A percentile compares a stretch with the other conserved stretches of the same genome.
These are phyloP conservation scores for Nakazawaea ishiwadae DNA, from an alignment of 805 yeast genomes.

Conservation along the genomic window DNA sequence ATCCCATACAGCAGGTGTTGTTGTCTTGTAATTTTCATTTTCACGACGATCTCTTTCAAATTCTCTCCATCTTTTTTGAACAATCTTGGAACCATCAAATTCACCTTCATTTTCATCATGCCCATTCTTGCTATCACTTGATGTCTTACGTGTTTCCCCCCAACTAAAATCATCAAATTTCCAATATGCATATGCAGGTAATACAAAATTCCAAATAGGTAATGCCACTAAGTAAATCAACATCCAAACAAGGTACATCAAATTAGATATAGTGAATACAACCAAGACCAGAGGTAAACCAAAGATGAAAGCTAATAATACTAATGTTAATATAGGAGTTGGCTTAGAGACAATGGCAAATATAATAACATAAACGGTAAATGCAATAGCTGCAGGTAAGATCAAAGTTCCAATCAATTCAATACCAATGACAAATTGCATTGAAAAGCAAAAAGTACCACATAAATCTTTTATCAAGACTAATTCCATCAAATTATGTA, in stretches of 20 bases:
- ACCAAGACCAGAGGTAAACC: slow-evolving; percentile 85
- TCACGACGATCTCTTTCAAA: slow-evolving; percentile 63
- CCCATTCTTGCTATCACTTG: slow-evolving; percentile 60
- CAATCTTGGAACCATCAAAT: slow-evolving; percentile 86
- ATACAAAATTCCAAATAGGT: slow-evolving; percentile 90
- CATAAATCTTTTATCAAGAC: slow-evolving; percentile 81
- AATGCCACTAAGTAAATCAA: slow-evolving; percentile 69
- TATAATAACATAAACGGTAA: slow-evolving; percentile 75
- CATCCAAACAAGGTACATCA: slow-evolving; percentile 76
- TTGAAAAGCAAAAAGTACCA: slow-evolving; percentile 91
- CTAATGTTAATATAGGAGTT: slow-evolving; percentile 72
- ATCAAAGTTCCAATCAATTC: slow-evolving; percentile 86
- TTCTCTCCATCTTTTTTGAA: slow-evolving; percentile 93
- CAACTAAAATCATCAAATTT: slow-evolving; percentile 94
- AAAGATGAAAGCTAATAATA: slow-evolving; percentile 70
- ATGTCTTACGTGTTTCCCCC: slow-evolving; percentile 90
- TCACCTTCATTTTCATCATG: slow-evolving; percentile 74
- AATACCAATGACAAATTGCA: slow-evolving; percentile 85
- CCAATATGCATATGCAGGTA: slow-evolving; percentile 89
- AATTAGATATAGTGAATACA: slow-evolving; percentile 72
- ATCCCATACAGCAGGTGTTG: slow-evolving; percentile 1
- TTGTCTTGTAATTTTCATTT: background rate
- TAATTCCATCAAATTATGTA: slow-evolving; percentile 86
- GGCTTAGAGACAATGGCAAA: slow-evolving; percentile 67
- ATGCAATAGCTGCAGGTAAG: slow-evolving; percentile 81